Evolutionary conservation across 2,329 filamentous ascomycete genomes (phyloP), one percentile per base, ranked within the genome.

Genomic region (Diaporthe sp.): DNA sequence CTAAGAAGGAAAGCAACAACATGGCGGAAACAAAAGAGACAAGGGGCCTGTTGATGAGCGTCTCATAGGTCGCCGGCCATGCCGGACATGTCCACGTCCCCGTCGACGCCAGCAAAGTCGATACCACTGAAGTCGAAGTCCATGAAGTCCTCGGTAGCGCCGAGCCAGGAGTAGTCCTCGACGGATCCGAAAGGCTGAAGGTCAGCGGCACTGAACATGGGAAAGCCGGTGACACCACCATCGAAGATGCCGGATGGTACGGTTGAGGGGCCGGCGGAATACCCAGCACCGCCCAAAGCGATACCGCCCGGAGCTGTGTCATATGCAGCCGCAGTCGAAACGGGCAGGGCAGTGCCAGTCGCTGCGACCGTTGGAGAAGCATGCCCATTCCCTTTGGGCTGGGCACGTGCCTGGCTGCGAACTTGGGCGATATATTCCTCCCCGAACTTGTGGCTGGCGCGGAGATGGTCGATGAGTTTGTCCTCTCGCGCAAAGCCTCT

Each of bases 31-130:
- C 37, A 63, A 15, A 20, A 20, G 22, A 44, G 20, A 13, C 22
- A 2, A 12, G 42, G 8, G 8, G 13, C 1, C 0, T 5, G 15
- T 12, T 8, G 25, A 8, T 1, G 22, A 25, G 6, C 0, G 2
- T 10, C 15, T 65, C 39, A 31, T 6, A 31, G 2, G 1, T 2
- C 2, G n/a, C 20, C 31, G 17, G 4, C 8, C 39, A 47, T 65
- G 7, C n/a, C 37, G 3, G 42, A 31, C 6, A 31, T 12, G 3
- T 34, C 25, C 7, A n/a, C 3, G 60, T 47, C 39, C 10, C 8
- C 25, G 25, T 22, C 15, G 20, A 61, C 8, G n/a, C 37, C n/a
- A 6, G 53, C 3, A 7, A 57, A 57, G 13, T 57, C 15, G 2
- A 31, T 8, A 6, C 17, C 53, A 57, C 13, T 4, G 8, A 34